These are phyloP conservation scores for Botrytis byssoidea DNA, from an alignment of 2,329 filamentous ascomycete species.

Conservation along the genomic window DNA sequence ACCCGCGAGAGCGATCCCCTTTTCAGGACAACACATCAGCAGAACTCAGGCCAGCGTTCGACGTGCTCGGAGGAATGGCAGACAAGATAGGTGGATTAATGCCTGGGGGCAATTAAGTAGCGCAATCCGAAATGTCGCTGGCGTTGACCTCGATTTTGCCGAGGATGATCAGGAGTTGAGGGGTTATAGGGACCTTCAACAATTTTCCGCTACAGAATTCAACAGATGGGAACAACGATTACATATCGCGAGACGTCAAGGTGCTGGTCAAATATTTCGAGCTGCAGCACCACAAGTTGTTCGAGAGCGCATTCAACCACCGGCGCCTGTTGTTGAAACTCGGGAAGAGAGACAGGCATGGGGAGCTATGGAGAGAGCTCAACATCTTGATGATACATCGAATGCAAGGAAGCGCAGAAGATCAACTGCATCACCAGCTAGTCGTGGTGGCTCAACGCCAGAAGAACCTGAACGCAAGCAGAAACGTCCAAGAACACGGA, in stretches of 20 bases:
- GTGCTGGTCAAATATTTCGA: conserved; percentile 70
- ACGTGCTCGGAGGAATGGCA: conserved; percentile 54
- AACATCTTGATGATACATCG: conserved; percentile 59
- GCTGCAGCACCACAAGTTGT: conserved; percentile 62
- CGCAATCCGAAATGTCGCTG: conserved; percentile 63
- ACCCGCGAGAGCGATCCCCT: background rate
- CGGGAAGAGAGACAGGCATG: conserved; percentile 80
- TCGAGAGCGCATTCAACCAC: conserved; percentile 44
- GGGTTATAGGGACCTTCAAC: conserved; percentile 55
- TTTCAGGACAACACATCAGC: conserved; percentile 35
- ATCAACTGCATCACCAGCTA: conserved; percentile 66
- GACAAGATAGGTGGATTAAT: conserved; percentile 83
- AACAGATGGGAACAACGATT: conserved; percentile 81
- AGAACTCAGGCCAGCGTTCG: conserved; percentile 60
- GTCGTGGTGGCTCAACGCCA: conserved; percentile 53
- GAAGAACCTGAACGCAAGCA: conserved; percentile 75
- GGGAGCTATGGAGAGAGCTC: conserved; percentile 85
- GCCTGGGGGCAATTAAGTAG: conserved; percentile 70
- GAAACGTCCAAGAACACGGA: conserved; percentile 80
- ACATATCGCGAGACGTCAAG: conserved; percentile 76
- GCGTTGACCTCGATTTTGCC: conserved; percentile 81
- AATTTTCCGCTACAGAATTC: conserved; percentile 55
- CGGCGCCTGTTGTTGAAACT: conserved; percentile 63
- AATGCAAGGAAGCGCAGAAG: conserved; percentile 67
- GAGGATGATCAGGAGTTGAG: conserved; percentile 61